Base-by-base conservation (phyloP, 352 stramenopile species). In the Pythium aquatile region DNA sequence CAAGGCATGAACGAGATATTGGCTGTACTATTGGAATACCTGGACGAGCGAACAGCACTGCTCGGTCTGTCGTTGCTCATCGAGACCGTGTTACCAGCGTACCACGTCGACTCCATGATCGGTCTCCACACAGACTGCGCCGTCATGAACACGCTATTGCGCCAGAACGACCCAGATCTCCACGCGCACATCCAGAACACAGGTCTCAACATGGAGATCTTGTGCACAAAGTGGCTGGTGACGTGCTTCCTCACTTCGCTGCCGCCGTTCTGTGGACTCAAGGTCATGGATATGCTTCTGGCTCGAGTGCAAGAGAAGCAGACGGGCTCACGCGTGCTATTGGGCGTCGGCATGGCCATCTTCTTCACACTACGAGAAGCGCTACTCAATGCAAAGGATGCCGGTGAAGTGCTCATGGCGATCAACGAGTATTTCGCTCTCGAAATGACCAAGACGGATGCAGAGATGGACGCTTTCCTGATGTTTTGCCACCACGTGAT, bases 141-240 rank as follows among this genome's bases (percentile, higher is more conserved):
- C 0, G 83, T 94, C 11, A 88, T 94, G 76, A 81, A 93, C 66
- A 90, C 83, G 11, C 68, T 92, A n/a, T 49, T 94, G 49, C 70
- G 67, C 14, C 85, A 92, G 51, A 94, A 94, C 33, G 85, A 94
- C 53, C 65, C 74, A 11, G 80, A 91, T 20, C 67, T 94, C n/a
- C 80, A 91, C 44, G 39, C 68, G 1, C 81, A 93, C 55, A 69
- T 94, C 51, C 79, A 82, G 30, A 82, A 88, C 30, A 72, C 91
- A 8, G 85, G 85, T 0, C 66, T 94, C 47, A 94, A 94, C 66
- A 94, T 94, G 85, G 85, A 94, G 57, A 91, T 94, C 56, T 64
- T 94, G 28, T 94, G 85, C 70, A 94, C 85, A 2, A 93, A 94
- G 60, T 94, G 85, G 85, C 81, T 94, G n/a, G 84, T 94, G 40